Evolutionary conservation across 2,329 filamentous ascomycete genomes (phyloP).

Genomic region (Cephalotrichum gorgonifer): DNA sequence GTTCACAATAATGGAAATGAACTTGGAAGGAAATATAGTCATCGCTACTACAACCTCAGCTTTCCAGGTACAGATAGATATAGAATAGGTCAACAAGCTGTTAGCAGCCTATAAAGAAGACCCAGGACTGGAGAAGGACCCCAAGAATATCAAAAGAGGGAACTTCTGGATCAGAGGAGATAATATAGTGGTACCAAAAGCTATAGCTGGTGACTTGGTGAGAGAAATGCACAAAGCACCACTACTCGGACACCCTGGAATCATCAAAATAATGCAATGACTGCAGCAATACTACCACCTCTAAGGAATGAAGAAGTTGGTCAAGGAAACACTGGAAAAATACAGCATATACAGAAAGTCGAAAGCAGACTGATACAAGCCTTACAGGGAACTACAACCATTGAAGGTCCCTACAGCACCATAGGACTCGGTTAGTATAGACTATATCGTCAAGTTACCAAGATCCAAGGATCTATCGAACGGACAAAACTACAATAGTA

Average conservation of each 20-base stretch:
- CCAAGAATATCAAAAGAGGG: conserved; percentile 1
- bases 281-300: not conserved
- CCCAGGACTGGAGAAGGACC: conserved; percentile 4
- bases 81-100: not conserved
- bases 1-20: no score
- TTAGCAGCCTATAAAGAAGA: conserved; percentile 5
- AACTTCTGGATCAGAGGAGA: conserved; percentile 6
- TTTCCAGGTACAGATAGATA: not conserved
- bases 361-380: not conserved
- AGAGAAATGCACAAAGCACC: not conserved
- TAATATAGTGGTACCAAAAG: conserved; percentile 8
- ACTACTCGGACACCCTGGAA: no score
- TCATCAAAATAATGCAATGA: no score
- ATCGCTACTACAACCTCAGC: no score
- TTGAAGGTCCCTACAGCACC: conserved; percentile 3
- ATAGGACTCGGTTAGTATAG: conserved; percentile 5
- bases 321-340: not conserved
- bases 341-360: not conserved
- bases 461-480: conserved; percentile 4
- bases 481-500: conserved; percentile 2
- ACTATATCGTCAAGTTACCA: conserved; percentile 7
- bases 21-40: no score
- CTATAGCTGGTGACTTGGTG: not conserved
- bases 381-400: not conserved
- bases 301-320: not conserved